A percentile compares a stretch with the other conserved stretches of the same genome.
These are phyloP conservation scores for Blastomyces emzantsi DNA, from an alignment of 2,329 filamentous ascomycete genomes.

Conservation along the genomic window DNA sequence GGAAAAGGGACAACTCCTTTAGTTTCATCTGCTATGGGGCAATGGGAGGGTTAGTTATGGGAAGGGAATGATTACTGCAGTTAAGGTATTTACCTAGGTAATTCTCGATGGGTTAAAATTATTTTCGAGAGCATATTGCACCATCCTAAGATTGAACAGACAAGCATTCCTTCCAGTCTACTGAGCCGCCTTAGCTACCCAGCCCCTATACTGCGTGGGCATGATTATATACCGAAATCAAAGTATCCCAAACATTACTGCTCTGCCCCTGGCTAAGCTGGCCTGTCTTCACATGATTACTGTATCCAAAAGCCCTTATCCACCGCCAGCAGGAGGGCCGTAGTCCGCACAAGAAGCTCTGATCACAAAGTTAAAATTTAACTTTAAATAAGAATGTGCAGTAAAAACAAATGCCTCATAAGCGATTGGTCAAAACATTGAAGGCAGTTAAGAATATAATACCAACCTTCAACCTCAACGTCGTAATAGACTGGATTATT, in stretches of 20 bases:
- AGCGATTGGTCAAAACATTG: constrained; percentile 2
- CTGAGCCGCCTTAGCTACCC: neutral
- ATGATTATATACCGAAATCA: neutral
- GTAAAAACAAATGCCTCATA: neutral
- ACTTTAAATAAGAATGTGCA: neutral
- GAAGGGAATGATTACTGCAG: neutral
- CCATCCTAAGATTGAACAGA: neutral
- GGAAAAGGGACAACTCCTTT: neutral
- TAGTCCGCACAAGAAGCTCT: constrained; percentile 7
- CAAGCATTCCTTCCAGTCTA: neutral
- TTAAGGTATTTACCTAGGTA: neutral
- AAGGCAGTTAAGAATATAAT: neutral
- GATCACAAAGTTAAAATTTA: neutral
- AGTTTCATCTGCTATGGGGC: neutral
- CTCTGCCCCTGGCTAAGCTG: neutral
- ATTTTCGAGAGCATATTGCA: neutral
- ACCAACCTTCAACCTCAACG: constrained; percentile 62
- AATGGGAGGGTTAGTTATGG: neutral
- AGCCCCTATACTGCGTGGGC: neutral
- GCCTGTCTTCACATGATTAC: neutral
- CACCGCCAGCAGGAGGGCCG: neutral
- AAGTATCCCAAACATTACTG: neutral
- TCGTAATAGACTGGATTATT: constrained; percentile 61
- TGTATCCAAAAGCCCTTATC: neutral
- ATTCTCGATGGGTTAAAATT: neutral